phyloP scores from a whole-genome alignment of 106 monocot species.

The Hemerocallis citrina region DNA sequence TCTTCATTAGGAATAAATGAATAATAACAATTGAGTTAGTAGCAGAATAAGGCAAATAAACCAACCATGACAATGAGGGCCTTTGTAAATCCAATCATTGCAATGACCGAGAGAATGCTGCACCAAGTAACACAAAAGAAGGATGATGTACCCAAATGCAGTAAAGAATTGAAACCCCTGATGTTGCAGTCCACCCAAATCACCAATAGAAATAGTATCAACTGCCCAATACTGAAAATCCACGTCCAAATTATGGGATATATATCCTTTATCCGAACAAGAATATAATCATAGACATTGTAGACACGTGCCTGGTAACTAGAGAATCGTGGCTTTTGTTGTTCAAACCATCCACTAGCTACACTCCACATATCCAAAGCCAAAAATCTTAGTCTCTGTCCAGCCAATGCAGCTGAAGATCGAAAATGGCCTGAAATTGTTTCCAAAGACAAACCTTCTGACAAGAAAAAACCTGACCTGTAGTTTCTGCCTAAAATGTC shows the following conservation, averaged over 20 bases:
- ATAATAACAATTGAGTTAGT: not conserved
- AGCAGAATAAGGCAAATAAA: slow-evolving; percentile 1
- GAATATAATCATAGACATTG: slow-evolving; percentile 23
- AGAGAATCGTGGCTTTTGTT: slow-evolving; percentile 50
- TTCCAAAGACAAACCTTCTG: slow-evolving; percentile 10
- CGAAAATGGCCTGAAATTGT: slow-evolving; percentile 5
- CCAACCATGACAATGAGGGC: slow-evolving; percentile 56
- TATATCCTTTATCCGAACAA: slow-evolving; percentile 24
- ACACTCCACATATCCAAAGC: slow-evolving; percentile 27
- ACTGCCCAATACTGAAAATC: slow-evolving; percentile 44
- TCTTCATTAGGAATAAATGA: not conserved
- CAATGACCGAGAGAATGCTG: slow-evolving; percentile 52
- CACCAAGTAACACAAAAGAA: slow-evolving; percentile 78
- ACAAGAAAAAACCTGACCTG: not conserved
- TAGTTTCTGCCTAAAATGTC: slow-evolving; percentile 10
- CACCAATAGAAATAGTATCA: slow-evolving; percentile 50
- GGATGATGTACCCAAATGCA: slow-evolving; percentile 77
- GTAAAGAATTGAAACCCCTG: slow-evolving; percentile 74
- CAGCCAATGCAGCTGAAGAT: slow-evolving; percentile 15
- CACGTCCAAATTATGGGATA: slow-evolving; percentile 54
- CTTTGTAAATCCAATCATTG: slow-evolving; percentile 77
- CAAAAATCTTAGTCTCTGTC: slow-evolving; percentile 22
- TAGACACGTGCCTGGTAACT: slow-evolving; percentile 13
- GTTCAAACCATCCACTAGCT: slow-evolving; percentile 42
- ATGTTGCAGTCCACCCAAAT: slow-evolving; percentile 72